These are phyloP conservation scores for Musa acuminata DNA, from an alignment of 176 grass and related monocot genomes.

Conservation along the genomic window DNA sequence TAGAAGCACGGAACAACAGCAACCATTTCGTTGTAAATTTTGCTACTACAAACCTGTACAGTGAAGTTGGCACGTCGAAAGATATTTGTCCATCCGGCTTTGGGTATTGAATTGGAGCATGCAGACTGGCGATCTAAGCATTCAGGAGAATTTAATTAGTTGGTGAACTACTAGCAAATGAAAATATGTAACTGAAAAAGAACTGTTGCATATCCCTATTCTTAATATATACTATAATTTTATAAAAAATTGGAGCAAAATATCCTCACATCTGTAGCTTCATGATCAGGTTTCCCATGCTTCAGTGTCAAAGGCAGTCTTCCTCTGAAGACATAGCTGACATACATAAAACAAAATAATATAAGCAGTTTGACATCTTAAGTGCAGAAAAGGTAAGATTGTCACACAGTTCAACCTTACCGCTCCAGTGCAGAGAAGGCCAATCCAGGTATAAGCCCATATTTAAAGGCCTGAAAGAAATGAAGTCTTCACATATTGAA, in stretches of 20 bases:
- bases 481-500: neutral
- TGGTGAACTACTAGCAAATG: neutral
- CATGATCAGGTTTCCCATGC: constrained; percentile 81
- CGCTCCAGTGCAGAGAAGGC: constrained; percentile 85
- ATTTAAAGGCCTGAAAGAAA: constrained; percentile 71
- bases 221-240: neutral
- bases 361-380: neutral
- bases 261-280: constrained; percentile 76
- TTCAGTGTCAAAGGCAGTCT: constrained; percentile 74
- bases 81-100: constrained; percentile 78
- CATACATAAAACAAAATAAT: constrained; percentile 3
- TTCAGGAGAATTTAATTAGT: neutral
- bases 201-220: constrained; percentile 20
- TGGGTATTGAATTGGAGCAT: constrained; percentile 56
- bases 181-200: constrained; percentile 7
- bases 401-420: constrained; percentile 32
- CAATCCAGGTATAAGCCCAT: constrained; percentile 81
- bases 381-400: constrained; percentile 3
- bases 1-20: neutral
- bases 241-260: constrained; percentile 9
- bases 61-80: constrained; percentile 84
- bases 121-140: constrained; percentile 40
- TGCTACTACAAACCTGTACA: constrained; percentile 49
- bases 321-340: constrained; percentile 87
- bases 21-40: neutral